A percentile compares a stretch with the other conserved stretches of the same genome.
These are phyloP conservation scores for Penicillium salamii DNA, from an alignment of 495 filamentous ascomycete species.

Conservation along the genomic window DNA sequence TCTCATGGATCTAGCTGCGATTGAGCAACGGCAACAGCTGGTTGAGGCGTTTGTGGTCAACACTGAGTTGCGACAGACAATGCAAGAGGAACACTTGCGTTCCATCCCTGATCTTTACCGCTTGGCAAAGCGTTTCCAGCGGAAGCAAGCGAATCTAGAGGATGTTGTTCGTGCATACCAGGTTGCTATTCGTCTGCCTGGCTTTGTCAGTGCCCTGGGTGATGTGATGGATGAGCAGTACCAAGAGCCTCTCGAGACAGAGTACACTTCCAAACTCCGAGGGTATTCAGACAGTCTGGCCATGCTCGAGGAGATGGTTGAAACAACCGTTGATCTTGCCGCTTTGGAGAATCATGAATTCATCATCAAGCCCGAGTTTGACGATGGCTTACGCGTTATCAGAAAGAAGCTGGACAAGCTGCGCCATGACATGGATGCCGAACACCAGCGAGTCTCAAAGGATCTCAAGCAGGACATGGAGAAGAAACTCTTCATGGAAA, in stretches of 20 bases:
- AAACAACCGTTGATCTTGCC: slow-evolving; percentile 95
- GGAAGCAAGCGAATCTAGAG: slow-evolving; percentile 84
- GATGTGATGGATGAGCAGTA: slow-evolving; percentile 95
- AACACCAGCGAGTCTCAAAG: slow-evolving; percentile 71
- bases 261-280: slow-evolving; percentile 81
- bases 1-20: slow-evolving; percentile 85
- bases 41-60: slow-evolving; percentile 94
- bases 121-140: slow-evolving; percentile 90
- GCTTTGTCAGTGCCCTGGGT: slow-evolving; percentile 83
- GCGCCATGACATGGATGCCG: slow-evolving; percentile 75
- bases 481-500: slow-evolving; percentile 98
- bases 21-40: slow-evolving; percentile 87
- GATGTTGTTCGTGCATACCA: slow-evolving; percentile 96
- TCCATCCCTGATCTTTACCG: slow-evolving; percentile 94
- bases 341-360: slow-evolving; percentile 97
- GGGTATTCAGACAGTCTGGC: slow-evolving; percentile 74
- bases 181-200: slow-evolving; percentile 86
- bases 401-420: slow-evolving; percentile 87
- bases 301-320: slow-evolving; percentile 96
- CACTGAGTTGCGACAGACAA: slow-evolving; percentile 90
- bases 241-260: slow-evolving; percentile 78
- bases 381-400: slow-evolving; percentile 83
- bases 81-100: slow-evolving; percentile 96
- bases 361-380: slow-evolving; percentile 98
- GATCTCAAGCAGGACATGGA: slow-evolving; percentile 92